These are phyloP conservation scores for Populus hybrid DNA, from an alignment of 441 rosid genomes.

Conservation along the genomic window DNA sequence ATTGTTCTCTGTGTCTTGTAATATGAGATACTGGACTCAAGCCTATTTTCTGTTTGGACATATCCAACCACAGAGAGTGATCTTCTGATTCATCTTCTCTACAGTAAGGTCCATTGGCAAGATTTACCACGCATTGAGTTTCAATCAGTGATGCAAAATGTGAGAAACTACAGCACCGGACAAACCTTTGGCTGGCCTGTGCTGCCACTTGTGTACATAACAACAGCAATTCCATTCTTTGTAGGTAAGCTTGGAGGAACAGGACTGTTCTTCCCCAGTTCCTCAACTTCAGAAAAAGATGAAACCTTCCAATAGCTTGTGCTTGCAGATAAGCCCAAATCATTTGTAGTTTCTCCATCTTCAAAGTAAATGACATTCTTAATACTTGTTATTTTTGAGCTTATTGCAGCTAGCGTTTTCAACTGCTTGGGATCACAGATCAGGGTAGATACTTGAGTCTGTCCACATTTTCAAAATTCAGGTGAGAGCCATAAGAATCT, in stretches of 20 bases:
- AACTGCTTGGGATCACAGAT: constrained; percentile 79
- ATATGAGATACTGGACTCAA: neutral
- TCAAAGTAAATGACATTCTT: constrained; percentile 74
- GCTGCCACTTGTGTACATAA: constrained; percentile 98
- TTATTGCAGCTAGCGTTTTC: constrained; percentile 57
- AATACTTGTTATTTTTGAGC: constrained; percentile 50
- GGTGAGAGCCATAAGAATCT: constrained; percentile 7
- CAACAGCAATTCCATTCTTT: constrained; percentile 64
- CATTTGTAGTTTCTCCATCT: constrained; percentile 47
- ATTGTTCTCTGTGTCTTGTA: neutral
- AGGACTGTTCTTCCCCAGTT: constrained; percentile 55
- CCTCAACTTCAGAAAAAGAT: constrained; percentile 76
- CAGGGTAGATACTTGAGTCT: constrained; percentile 82
- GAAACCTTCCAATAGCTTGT: constrained; percentile 48
- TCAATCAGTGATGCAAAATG: neutral
- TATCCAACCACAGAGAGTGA: neutral
- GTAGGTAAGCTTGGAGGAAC: constrained; percentile 61
- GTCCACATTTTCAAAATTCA: constrained; percentile 27
- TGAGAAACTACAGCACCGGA: constrained; percentile 5
- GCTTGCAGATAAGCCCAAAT: constrained; percentile 31
- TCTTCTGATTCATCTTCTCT: constrained; percentile 1
- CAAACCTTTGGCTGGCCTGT: constrained; percentile 91
- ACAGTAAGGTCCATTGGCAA: neutral
- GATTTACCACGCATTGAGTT: neutral
- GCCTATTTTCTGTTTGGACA: neutral